Evolutionary conservation across 768 basidiomycete genomes (phyloP).

Genomic region (Termitomyces eurrhizus): DNA sequence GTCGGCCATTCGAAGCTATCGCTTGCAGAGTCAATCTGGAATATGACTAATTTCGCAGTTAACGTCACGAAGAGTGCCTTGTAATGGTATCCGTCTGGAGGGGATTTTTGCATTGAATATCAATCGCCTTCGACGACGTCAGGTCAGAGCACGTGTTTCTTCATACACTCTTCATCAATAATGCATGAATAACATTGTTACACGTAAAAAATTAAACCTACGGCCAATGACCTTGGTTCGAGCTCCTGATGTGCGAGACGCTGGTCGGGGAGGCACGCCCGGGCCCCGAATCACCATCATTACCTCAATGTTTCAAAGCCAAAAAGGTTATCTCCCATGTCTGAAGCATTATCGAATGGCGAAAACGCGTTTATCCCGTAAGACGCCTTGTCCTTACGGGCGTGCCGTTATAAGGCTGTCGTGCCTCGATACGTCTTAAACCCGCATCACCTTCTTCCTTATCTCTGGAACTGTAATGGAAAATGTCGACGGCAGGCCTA

Average conservation of each 20-base stretch:
- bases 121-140: too few relatives aligned
- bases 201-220: background rate
- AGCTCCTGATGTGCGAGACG: background rate
- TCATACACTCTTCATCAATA: background rate
- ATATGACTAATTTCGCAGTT: background rate
- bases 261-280: background rate
- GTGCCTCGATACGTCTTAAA: background rate
- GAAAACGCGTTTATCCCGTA: background rate
- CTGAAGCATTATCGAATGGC: background rate
- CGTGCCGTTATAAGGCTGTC: background rate
- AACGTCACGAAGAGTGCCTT: background rate
- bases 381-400: background rate
- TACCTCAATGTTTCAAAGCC: constrained; percentile 3
- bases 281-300: background rate
- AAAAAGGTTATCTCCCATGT: constrained; percentile 10
- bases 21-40: background rate
- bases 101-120: background rate
- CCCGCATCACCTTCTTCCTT: background rate
- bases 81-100: too few relatives aligned
- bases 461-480: background rate
- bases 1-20: background rate
- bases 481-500: background rate
- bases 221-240: background rate
- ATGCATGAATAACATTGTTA: background rate
- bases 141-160: background rate